Percentiles rank a stretch among this genome's conserved stretches.
Conservation (phyloP, 331 rosid genomes). For the Acacia concinna region DNA sequence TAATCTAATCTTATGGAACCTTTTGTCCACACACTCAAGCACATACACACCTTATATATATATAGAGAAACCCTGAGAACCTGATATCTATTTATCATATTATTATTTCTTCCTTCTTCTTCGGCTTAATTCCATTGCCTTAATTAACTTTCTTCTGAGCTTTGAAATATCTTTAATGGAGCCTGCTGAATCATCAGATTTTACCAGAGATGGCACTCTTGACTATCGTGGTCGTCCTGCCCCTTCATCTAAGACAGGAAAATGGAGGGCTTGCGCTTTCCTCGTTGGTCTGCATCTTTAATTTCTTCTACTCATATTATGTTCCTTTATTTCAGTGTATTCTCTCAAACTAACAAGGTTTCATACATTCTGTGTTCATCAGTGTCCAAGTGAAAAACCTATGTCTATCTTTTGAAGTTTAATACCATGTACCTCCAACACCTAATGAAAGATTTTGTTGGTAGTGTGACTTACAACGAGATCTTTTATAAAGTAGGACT, state of each 20-base stretch:
- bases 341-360: background rate
- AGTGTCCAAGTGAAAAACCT: background rate
- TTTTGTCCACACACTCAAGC: background rate
- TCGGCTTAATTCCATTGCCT: background rate
- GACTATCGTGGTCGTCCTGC: conserved; percentile 62
- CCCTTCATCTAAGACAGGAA: conserved; percentile 59
- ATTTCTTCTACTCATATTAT: background rate
- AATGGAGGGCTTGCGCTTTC: conserved; percentile 76
- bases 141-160: background rate
- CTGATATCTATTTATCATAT: background rate
- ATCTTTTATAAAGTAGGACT: background rate
- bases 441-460: background rate
- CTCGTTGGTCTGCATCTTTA: conserved; percentile 55
- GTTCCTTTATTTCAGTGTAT: background rate
- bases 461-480: too few relatives aligned
- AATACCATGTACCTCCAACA: too few relatives aligned
- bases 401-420: background rate
- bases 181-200: conserved; percentile 41
- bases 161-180: conserved; percentile 37
- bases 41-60: background rate
- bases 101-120: conserved; percentile 16
- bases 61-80: conserved; percentile 17
- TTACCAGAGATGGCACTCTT: conserved; percentile 60
- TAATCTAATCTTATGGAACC: background rate
- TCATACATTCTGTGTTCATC: background rate